Percentiles rank a stretch among this genome's conserved stretches.
Evolutionary conservation across 805 yeast genomes (phyloP).

Genomic region (Spathaspora sp.): DNA sequence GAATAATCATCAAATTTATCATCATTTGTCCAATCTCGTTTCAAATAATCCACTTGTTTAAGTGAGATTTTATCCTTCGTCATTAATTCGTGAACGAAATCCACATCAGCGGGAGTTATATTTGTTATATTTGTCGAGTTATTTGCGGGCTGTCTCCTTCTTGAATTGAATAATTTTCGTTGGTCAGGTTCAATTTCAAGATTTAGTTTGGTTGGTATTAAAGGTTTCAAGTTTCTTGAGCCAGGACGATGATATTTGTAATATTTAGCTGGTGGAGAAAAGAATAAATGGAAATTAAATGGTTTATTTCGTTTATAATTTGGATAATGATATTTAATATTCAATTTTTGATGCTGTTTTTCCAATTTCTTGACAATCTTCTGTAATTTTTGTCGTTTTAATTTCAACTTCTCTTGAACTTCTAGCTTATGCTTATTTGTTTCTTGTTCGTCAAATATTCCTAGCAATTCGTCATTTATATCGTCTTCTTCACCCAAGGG

Average conservation of each 20-base stretch:
- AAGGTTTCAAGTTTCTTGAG: slow-evolving; percentile 35
- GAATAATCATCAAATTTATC: slow-evolving; percentile 41
- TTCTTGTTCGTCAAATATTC: slow-evolving; percentile 21
- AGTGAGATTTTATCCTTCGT: slow-evolving; percentile 14
- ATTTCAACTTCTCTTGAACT: slow-evolving; percentile 17
- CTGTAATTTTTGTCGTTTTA: slow-evolving; percentile 27
- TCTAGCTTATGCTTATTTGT: slow-evolving; percentile 15
- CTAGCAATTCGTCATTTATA: slow-evolving; percentile 21
- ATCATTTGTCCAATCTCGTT: slow-evolving; percentile 29
- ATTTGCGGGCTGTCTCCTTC: slow-evolving; percentile 2
- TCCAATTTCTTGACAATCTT: slow-evolving; percentile 27
- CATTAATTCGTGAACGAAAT: slow-evolving; percentile 25
- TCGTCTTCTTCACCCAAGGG: slow-evolving; percentile 2
- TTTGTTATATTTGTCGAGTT: slow-evolving; percentile 3
- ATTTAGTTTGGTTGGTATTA: slow-evolving; percentile 55
- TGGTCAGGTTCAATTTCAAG: slow-evolving; percentile 67
- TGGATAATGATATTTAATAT: slow-evolving; percentile 56
- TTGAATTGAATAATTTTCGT: slow-evolving; percentile 45
- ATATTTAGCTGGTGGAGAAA: slow-evolving; percentile 57
- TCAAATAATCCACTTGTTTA: slow-evolving; percentile 28
- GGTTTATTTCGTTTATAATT: slow-evolving; percentile 52
- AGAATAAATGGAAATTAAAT: slow-evolving; percentile 62
- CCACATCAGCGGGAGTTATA: slow-evolving; percentile 30
- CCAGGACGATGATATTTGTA: slow-evolving; percentile 51
- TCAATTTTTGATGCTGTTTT: slow-evolving; percentile 19